Percentiles rank a stretch among this genome's conserved stretches.
Conservation (phyloP, 305 asterid species). For the Plantago coronopus region DNA sequence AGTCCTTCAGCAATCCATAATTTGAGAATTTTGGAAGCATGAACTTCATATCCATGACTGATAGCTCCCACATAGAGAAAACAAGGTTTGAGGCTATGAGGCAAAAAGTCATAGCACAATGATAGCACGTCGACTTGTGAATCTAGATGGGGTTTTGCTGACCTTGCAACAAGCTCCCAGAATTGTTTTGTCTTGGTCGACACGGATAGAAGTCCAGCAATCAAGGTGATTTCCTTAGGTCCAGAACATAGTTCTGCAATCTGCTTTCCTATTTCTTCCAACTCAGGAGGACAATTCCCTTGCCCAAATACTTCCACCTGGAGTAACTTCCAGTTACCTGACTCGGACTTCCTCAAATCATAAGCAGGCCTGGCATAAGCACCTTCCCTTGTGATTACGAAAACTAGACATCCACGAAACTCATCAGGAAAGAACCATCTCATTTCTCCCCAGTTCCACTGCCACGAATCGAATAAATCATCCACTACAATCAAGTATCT, state of each 20-base stretch:
- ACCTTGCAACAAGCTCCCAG: slow-evolving; percentile 5
- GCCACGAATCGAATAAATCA: slow-evolving; percentile 23
- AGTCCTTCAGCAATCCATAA: slow-evolving; percentile 25
- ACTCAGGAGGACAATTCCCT: not conserved
- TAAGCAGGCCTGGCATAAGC: not conserved
- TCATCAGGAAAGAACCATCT: slow-evolving; percentile 7
- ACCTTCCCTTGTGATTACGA: slow-evolving; percentile 9
- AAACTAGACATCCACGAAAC: slow-evolving; percentile 10
- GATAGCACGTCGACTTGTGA: slow-evolving; percentile 11
- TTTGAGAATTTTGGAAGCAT: not conserved
- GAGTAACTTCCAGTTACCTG: slow-evolving; percentile 8
- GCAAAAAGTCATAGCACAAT: slow-evolving; percentile 16
- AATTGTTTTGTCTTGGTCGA: not conserved
- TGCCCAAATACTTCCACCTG: not conserved
- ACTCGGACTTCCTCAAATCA: not conserved
- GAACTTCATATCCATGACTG: slow-evolving; percentile 11
- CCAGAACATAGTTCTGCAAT: slow-evolving; percentile 1
- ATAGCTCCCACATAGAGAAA: slow-evolving; percentile 19
- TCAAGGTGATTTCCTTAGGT: not conserved
- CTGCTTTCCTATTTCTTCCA: not conserved
- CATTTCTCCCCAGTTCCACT: slow-evolving; percentile 1
- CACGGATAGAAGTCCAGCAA: slow-evolving; percentile 8
- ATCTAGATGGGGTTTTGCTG: not conserved
- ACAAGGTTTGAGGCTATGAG: slow-evolving; percentile 12
- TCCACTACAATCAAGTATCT: slow-evolving; percentile 19